Evolutionary conservation across 371 early-diverging fungal genomes (phyloP).

Genomic region (Chytridium lagenaria): DNA sequence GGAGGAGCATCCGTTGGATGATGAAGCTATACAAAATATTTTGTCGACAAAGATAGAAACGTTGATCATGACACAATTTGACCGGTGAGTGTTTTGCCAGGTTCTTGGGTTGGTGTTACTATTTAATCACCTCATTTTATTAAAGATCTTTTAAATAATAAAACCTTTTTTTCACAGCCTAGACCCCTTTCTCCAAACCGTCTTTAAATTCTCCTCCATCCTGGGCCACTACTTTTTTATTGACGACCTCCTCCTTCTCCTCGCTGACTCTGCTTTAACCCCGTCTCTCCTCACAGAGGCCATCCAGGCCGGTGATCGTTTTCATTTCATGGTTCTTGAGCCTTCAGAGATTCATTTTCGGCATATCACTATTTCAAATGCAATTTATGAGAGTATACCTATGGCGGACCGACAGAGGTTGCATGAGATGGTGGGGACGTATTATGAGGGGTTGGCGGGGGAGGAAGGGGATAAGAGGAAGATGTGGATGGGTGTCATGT

Average conservation of each 20-base stretch:
- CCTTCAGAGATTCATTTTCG: background rate
- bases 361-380: slow-evolving; percentile 1
- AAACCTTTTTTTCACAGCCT: background rate
- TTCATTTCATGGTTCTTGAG: background rate
- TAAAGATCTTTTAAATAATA: too few relatives aligned
- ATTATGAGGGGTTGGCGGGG: background rate
- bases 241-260: background rate
- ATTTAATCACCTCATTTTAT: too few relatives aligned
- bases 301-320: background rate
- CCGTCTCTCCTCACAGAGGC: background rate
- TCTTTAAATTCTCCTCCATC: background rate
- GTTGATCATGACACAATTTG: background rate
- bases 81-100: background rate
- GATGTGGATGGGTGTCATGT: background rate
- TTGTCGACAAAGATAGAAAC: background rate
- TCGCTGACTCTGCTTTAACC: background rate
- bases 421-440: slow-evolving; percentile 1
- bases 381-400: slow-evolving; percentile 7
- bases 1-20: background rate
- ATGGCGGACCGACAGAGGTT: background rate
- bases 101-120: too few relatives aligned
- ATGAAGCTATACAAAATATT: background rate
- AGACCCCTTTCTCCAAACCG: background rate
- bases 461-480: background rate
- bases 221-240: slow-evolving; percentile 18